Conservation (phyloP, 305 asterid genomes). For the Solanum aculeatissimum region DNA sequence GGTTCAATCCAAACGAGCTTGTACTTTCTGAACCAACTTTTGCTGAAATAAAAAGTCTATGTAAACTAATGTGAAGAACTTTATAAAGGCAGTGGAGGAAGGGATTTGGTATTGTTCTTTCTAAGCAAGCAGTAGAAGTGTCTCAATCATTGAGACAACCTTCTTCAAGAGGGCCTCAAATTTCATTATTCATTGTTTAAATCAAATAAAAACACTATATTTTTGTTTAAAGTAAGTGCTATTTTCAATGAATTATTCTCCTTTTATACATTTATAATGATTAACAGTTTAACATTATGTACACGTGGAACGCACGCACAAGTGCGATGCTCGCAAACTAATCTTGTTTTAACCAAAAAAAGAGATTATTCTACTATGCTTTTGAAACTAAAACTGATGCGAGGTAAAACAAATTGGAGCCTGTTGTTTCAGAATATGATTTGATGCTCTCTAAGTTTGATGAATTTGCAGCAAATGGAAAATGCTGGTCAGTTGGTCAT, state of each 20-base stretch:
- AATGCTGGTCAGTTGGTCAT: conserved; percentile 33
- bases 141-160: conserved; percentile 41
- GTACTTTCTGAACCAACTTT: conserved; percentile 65
- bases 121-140: conserved; percentile 26
- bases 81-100: conserved; percentile 65
- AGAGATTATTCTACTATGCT: too few relatives aligned
- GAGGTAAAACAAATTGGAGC: not conserved
- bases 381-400: not conserved
- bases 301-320: too few relatives aligned
- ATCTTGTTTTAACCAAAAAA: too few relatives aligned
- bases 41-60: conserved; percentile 55
- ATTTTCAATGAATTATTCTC: too few relatives aligned
- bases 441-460: conserved; percentile 59
- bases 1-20: conserved; percentile 77
- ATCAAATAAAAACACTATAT: too few relatives aligned
- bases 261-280: too few relatives aligned
- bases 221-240: too few relatives aligned
- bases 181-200: too few relatives aligned
- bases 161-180: conserved; percentile 53
- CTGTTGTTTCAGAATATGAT: too few relatives aligned
- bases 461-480: conserved; percentile 39
- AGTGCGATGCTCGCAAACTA: too few relatives aligned
- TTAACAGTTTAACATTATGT: too few relatives aligned
- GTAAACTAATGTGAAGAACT: conserved; percentile 42
- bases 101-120: conserved; percentile 66